Evolutionary conservation across 805 yeast species (phyloP).

Genomic region (Nematodospora valgi): DNA sequence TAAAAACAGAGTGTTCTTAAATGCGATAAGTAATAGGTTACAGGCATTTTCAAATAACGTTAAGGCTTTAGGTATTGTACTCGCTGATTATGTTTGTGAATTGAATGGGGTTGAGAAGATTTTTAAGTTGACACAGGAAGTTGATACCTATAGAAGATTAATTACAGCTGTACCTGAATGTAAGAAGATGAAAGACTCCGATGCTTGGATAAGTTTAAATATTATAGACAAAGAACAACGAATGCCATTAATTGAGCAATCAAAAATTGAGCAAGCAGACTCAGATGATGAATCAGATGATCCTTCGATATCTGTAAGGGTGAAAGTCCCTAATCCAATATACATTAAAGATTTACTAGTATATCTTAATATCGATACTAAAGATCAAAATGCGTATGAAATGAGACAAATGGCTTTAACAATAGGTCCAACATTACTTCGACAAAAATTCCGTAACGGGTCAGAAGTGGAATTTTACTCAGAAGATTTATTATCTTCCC

Average conservation of each 20-base stretch:
- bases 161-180: conserved; percentile 13
- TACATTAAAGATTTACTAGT: conserved; percentile 70
- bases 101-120: conserved; percentile 26
- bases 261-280: background rate
- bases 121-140: conserved; percentile 26
- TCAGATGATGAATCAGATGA: conserved; percentile 31
- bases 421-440: conserved; percentile 55
- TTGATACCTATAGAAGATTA: conserved; percentile 23
- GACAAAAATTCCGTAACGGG: conserved; percentile 45
- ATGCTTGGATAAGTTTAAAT: conserved; percentile 19
- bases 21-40: conserved; percentile 53
- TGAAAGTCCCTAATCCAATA: conserved; percentile 47
- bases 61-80: conserved; percentile 51
- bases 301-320: conserved; percentile 36
- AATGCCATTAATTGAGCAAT: background rate
- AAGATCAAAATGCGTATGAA: conserved; percentile 45
- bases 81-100: conserved; percentile 51
- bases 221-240: conserved; percentile 10
- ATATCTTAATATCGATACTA: conserved; percentile 48
- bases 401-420: conserved; percentile 48
- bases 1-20: conserved; percentile 37
- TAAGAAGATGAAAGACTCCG: conserved; percentile 5
- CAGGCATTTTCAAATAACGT: conserved; percentile 43
- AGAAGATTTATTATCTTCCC: conserved; percentile 45
- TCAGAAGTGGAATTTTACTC: conserved; percentile 58